These are phyloP conservation scores for Candida labiduridarum DNA, from an alignment of 1,139 yeast species.

Conservation along the genomic window DNA sequence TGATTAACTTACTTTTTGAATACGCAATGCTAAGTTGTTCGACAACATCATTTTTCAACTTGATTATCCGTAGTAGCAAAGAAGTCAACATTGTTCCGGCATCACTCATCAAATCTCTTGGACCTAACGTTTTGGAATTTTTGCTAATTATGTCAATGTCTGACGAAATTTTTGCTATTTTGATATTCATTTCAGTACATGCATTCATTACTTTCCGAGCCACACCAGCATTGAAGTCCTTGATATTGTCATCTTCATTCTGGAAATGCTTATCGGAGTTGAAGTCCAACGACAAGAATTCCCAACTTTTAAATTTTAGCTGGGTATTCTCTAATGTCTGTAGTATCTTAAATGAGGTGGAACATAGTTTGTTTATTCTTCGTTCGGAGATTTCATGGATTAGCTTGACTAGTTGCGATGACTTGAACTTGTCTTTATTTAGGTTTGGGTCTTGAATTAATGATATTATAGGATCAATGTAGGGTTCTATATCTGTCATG, in stretches of 20 bases:
- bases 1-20: conserved; percentile 56
- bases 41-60: conserved; percentile 48
- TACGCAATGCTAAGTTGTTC: conserved; percentile 56
- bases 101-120: conserved; percentile 54
- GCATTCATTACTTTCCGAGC: conserved; percentile 52
- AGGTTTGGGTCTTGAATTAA: conserved; percentile 53
- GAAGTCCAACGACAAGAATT: conserved; percentile 55
- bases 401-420: conserved; percentile 40
- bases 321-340: conserved; percentile 55
- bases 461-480: conserved; percentile 50
- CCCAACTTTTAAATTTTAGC: conserved; percentile 55
- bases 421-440: conserved; percentile 45
- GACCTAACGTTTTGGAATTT: conserved; percentile 42
- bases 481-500: conserved; percentile 26
- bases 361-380: conserved; percentile 53
- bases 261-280: conserved; percentile 45
- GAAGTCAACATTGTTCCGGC: conserved; percentile 61
- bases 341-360: conserved; percentile 47
- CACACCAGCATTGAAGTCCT: conserved; percentile 47
- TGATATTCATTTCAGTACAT: conserved; percentile 49
- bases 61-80: conserved; percentile 49
- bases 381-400: conserved; percentile 49
- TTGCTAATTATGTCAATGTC: conserved; percentile 52
- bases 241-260: conserved; percentile 31
- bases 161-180: conserved; percentile 40